Base-by-base conservation (phyloP, 768 basidiomycete genomes). In the Xerocomellus intermedius region DNA sequence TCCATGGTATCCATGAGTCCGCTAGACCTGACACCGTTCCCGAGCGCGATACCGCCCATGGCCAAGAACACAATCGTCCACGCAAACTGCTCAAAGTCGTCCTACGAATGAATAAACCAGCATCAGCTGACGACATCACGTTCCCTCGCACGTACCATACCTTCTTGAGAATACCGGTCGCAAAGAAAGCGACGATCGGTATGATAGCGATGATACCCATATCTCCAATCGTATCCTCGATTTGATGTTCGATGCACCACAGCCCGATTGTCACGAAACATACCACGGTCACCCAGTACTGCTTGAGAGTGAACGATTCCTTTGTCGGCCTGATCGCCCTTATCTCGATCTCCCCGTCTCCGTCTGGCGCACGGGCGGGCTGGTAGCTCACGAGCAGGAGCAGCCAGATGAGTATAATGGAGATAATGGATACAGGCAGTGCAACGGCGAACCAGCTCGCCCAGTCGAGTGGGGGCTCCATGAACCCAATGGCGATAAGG, bases 121-220 rank as follows among this genome's bases (percentile, higher is more conserved):
- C 32, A 19, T 57, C 30, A 62, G 36, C 50, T 32, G 30, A 33
- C 35, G 10, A 30, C 8, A 47, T 10, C 17, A 19, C 24, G 2
- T n/a, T 16, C 28, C 8, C 16, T 13, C 22, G 4, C 8, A 19
- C 48, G 61, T 42, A 4, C 75, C 30, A 28, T 55, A 91, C 94
- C 88, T 98, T 98, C 64, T 94, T 93, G 44, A 99, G 74, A 6
- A 98, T 85, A 1, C 93, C 92, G 0, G 94, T 91, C 6, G 90
- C 89, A 71, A 98, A 99, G 76, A 99, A 98, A 1, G 89, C 88
- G 7, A 98, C 79, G 42, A 98, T 80, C 0, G 96, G 97, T 42
- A 99, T 79, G 61, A 98, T 85, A 2, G 96, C 95, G 59, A 99
- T 94, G 63, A 98, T 81, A 30, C 97, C 97, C 95, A 98, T 99